These are phyloP conservation scores for Pyrenophora tritici-repentis DNA, from an alignment of 2,329 filamentous ascomycete species.

Conservation along the genomic window DNA sequence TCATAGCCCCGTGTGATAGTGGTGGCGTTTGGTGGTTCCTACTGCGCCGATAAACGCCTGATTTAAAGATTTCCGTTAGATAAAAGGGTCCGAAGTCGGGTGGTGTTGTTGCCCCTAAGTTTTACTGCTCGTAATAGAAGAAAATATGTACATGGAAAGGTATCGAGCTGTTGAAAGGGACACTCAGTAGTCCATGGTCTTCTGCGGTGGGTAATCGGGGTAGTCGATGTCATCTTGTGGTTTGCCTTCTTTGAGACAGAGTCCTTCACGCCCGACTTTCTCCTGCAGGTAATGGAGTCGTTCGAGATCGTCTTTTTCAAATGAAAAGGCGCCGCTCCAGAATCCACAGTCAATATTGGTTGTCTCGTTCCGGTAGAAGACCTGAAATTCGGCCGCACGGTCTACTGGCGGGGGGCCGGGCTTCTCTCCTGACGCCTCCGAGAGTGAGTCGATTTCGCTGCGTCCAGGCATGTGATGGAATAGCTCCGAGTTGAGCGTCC, in stretches of 20 bases:
- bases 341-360: slow-evolving; percentile 49
- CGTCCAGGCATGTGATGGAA: slow-evolving; percentile 52
- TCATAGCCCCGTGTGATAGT: too few species aligned
- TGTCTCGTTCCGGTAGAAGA: slow-evolving; percentile 41
- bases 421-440: slow-evolving; percentile 34
- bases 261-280: slow-evolving; percentile 46
- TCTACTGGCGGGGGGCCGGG: slow-evolving; percentile 44
- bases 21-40: too few species aligned
- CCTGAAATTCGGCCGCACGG: slow-evolving; percentile 38
- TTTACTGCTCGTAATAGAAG: slow-evolving; percentile 8
- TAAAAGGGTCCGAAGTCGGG: too few species aligned
- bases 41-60: too few species aligned
- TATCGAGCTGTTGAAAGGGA: neutral
- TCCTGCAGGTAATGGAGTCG: slow-evolving; percentile 44
- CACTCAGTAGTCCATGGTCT: slow-evolving; percentile 18
- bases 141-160: slow-evolving; percentile 10
- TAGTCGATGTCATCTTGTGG: slow-evolving; percentile 10
- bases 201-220: slow-evolving; percentile 14
- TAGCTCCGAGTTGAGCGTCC: slow-evolving; percentile 51
- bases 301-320: slow-evolving; percentile 37
- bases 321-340: slow-evolving; percentile 46
- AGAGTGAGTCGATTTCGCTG: slow-evolving; percentile 47
- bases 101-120: neutral
- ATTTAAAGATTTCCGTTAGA: too few species aligned
- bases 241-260: slow-evolving; percentile 44